phyloP scores from a whole-genome alignment of 352 stramenopile species.

The Pythium inflatum region DNA sequence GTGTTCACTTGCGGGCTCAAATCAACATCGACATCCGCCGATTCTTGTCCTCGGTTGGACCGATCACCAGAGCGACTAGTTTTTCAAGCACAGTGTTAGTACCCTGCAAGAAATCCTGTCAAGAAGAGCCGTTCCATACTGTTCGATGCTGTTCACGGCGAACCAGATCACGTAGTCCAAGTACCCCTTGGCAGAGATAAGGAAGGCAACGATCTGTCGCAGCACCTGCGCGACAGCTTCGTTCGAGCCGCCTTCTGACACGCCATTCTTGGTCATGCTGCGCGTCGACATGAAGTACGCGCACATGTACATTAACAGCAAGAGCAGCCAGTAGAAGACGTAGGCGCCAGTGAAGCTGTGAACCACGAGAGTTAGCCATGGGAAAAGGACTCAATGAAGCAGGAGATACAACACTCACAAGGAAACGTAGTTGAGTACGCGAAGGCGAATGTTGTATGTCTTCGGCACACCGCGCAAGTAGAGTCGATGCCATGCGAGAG shows the following conservation, averaged over 20 bases:
- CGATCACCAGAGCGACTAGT: conserved; percentile 40
- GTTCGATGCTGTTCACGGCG: conserved; percentile 87
- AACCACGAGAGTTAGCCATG: background rate
- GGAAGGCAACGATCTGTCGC: conserved; percentile 80
- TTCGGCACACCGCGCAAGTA: conserved; percentile 85
- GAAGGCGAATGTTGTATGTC: conserved; percentile 89
- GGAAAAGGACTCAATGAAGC: background rate
- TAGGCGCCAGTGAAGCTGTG: conserved; percentile 82
- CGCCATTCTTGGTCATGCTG: conserved; percentile 43
- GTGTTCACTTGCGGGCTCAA: conserved; percentile 88
- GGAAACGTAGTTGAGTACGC: conserved; percentile 89
- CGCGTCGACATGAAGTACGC: conserved; percentile 88
- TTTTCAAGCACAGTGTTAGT: background rate
- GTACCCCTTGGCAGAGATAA: conserved; percentile 85
- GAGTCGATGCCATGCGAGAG: conserved; percentile 81
- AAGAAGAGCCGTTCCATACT: conserved; percentile 32
- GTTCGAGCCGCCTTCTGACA: conserved; percentile 39
- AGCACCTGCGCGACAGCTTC: conserved; percentile 72
- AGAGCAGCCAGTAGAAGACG: conserved; percentile 89
- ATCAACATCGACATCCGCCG: conserved; percentile 82
- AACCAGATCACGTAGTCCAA: conserved; percentile 92
- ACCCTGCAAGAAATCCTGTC: background rate
- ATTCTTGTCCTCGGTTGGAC: conserved; percentile 56
- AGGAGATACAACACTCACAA: conserved; percentile 46
- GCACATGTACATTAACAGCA: conserved; percentile 89